These are phyloP conservation scores for Lenzites betulinus DNA, from an alignment of 768 basidiomycete species.

Conservation along the genomic window DNA sequence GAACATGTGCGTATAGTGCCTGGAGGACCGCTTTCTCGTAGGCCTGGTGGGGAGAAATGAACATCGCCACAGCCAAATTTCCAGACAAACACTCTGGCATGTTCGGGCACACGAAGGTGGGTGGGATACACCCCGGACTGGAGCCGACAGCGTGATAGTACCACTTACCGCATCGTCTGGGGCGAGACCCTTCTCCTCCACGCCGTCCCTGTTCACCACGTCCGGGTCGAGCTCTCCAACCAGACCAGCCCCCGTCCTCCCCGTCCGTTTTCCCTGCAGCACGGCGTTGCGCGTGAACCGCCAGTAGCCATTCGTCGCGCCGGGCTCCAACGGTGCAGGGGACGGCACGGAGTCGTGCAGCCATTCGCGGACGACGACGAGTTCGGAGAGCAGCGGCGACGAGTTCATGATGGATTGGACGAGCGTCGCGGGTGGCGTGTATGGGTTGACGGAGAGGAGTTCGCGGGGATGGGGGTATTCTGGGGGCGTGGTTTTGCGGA, in stretches of 20 bases:
- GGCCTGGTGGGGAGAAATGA: conserved; percentile 45
- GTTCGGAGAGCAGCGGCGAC: conserved; percentile 70
- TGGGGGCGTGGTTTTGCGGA: conserved; percentile 63
- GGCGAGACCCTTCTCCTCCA: conserved; percentile 59
- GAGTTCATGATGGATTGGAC: conserved; percentile 72
- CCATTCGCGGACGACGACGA: conserved; percentile 87
- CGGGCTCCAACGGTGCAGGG: conserved; percentile 57
- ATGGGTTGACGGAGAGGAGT: conserved; percentile 72
- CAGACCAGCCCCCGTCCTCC: conserved; percentile 47
- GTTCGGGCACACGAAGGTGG: too few species aligned
- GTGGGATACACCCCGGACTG: too few species aligned
- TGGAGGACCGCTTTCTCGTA: conserved; percentile 80
- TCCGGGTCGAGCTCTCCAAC: conserved; percentile 83
- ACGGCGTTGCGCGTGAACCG: conserved; percentile 77
- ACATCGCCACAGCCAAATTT: not conserved
- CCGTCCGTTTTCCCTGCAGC: conserved; percentile 63
- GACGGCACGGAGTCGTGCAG: conserved; percentile 77
- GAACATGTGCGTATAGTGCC: conserved; percentile 77
- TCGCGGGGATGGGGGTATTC: conserved; percentile 50
- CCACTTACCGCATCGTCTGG: conserved; percentile 75
- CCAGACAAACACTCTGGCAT: too few species aligned
- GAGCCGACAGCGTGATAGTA: too few species aligned
- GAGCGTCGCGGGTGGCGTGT: conserved; percentile 75
- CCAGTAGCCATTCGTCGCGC: conserved; percentile 82
- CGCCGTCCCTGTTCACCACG: conserved; percentile 51